Evolutionary conservation across 2,329 filamentous ascomycete genomes (phyloP).

Genomic region (Microsporum ferrugineum): DNA sequence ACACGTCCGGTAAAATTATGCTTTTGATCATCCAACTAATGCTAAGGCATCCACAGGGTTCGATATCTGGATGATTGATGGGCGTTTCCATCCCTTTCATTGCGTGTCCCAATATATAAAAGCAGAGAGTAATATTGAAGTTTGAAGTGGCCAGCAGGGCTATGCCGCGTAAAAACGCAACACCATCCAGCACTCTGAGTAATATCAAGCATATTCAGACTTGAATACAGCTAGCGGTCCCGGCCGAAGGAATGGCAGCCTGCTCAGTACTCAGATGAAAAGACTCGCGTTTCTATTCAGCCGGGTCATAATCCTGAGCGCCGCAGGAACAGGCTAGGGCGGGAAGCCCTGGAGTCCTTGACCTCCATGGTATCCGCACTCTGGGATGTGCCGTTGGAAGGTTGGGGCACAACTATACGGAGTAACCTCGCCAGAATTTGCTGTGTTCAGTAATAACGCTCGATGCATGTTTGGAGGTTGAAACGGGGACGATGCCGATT

Average conservation of each 20-base stretch:
- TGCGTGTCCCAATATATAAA: background rate
- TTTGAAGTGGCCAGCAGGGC: background rate
- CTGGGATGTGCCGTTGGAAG: background rate
- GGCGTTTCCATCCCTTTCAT: background rate
- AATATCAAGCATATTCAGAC: background rate
- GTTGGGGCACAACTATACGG: background rate
- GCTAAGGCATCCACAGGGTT: background rate
- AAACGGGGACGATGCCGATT: constrained; percentile 2
- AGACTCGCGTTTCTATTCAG: background rate
- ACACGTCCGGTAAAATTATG: background rate
- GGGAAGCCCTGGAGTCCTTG: background rate
- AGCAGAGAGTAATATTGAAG: background rate
- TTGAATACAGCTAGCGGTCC: background rate
- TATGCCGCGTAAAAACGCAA: background rate
- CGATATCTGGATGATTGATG: background rate
- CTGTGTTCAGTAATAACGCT: constrained; percentile 15
- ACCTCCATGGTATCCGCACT: constrained; percentile 1
- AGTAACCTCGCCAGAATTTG: constrained; percentile 16
- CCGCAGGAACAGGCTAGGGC: constrained; percentile 1
- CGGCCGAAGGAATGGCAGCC: background rate
- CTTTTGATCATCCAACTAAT: constrained; percentile 2
- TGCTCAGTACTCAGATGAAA: background rate
- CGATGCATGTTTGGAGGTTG: constrained; percentile 2
- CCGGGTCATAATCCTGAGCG: background rate
- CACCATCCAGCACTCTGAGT: background rate